phyloP scores from a whole-genome alignment of 2,329 filamentous ascomycete species.

The Fusarium camptoceras region DNA sequence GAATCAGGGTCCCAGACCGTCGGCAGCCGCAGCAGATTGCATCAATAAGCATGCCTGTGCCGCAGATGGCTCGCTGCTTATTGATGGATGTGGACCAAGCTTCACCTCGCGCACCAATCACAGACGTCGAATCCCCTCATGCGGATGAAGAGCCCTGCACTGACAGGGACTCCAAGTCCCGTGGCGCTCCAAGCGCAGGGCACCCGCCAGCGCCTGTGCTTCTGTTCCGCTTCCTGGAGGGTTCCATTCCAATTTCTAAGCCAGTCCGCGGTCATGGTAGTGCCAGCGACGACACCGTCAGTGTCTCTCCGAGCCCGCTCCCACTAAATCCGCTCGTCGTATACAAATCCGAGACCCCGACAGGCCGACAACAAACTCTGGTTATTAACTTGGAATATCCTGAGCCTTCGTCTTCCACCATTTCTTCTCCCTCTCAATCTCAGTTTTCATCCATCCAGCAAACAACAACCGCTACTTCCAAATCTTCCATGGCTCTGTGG shows the following conservation, averaged over 20 bases:
- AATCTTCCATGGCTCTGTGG: constrained; percentile 46
- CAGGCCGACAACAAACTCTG: constrained; percentile 25
- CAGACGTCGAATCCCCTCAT: constrained; percentile 29
- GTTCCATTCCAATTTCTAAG: constrained; percentile 41
- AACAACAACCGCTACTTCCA: constrained; percentile 1
- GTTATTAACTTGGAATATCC: constrained; percentile 16
- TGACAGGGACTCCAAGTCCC: constrained; percentile 32
- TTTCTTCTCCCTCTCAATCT: constrained; percentile 1
- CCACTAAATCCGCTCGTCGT: constrained; percentile 37
- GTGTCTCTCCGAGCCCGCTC: constrained; percentile 27
- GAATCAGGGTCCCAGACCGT: constrained; percentile 30
- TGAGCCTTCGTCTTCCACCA: constrained; percentile 8
- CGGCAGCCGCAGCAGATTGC: constrained; percentile 42
- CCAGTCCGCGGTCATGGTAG: constrained; percentile 8
- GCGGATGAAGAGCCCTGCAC: constrained; percentile 34
- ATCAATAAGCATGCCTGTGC: constrained; percentile 39
- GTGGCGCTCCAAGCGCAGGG: constrained; percentile 30
- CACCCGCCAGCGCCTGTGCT: constrained; percentile 21
- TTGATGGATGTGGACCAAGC: constrained; percentile 37
- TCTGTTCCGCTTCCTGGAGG: constrained; percentile 34
- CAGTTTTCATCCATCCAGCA: constrained; percentile 16
- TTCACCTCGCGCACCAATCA: constrained; percentile 46
- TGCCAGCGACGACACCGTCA: constrained; percentile 18
- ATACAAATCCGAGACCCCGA: constrained; percentile 39
- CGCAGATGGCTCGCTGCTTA: constrained; percentile 36